Percentiles rank a stretch among this genome's conserved stretches.
Evolutionary conservation across 768 basidiomycete genomes (phyloP).

Genomic region (Tricholoma sp.): DNA sequence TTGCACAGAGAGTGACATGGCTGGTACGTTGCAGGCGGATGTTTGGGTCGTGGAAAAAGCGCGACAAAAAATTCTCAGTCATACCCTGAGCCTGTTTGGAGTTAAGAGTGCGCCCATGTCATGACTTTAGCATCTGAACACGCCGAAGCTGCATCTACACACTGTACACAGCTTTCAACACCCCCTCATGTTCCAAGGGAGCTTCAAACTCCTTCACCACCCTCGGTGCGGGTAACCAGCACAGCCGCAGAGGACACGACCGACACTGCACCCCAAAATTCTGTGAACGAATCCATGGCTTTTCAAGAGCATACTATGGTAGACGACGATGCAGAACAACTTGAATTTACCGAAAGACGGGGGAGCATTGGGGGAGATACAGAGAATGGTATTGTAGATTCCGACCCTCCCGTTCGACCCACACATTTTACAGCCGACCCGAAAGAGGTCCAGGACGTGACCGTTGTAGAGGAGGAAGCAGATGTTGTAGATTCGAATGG

Average conservation of each 20-base stretch:
- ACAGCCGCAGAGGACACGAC: background rate
- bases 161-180: conserved; percentile 1
- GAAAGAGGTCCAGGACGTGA: conserved; percentile 10
- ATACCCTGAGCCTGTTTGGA: too few relatives aligned
- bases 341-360: background rate
- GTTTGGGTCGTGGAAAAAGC: too few relatives aligned
- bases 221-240: too few relatives aligned
- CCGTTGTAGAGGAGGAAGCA: conserved; percentile 17
- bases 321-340: conserved; percentile 4
- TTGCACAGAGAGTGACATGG: too few relatives aligned
- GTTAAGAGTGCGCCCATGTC: conserved; percentile 22
- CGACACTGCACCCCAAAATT: background rate
- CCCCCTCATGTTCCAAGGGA: background rate
- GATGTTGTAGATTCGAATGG: conserved; percentile 22
- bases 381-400: conserved; percentile 1
- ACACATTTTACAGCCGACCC: background rate
- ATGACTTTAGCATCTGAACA: conserved; percentile 16
- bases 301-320: conserved; percentile 21
- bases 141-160: background rate
- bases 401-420: conserved; percentile 7
- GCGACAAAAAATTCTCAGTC: background rate
- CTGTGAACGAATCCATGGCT: background rate
- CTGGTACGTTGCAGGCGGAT: too few relatives aligned
- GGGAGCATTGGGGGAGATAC: background rate
- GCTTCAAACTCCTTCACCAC: background rate